phyloP scores from a whole-genome alignment of 1,284 basidiomycete genomes.

The Apiotrichum brassicae region DNA sequence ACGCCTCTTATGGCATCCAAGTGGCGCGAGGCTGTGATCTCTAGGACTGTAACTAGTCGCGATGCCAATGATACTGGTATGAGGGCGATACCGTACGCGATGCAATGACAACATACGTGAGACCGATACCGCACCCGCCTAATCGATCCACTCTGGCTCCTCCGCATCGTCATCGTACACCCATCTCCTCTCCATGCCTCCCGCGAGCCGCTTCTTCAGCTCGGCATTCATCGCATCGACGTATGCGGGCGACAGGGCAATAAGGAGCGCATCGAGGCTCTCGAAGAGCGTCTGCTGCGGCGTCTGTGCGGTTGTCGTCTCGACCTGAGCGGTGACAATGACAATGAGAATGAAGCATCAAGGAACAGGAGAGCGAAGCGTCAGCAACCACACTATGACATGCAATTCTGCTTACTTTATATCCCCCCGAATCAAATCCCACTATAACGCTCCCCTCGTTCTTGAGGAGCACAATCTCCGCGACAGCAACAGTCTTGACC shows the following conservation, averaged over 20 bases:
- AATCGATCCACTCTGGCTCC: constrained; percentile 18
- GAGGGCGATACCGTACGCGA: too few relatives aligned
- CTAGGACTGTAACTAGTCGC: too few relatives aligned
- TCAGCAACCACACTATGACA: neutral
- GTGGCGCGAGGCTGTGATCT: too few relatives aligned
- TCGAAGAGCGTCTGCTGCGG: constrained; percentile 30
- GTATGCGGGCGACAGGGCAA: constrained; percentile 33
- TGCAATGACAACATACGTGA: too few relatives aligned
- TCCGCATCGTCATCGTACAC: constrained; percentile 6
- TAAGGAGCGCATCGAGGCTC: constrained; percentile 36
- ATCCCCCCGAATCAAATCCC: constrained; percentile 29
- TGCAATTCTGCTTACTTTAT: constrained; percentile 25
- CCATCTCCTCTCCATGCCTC: constrained; percentile 1
- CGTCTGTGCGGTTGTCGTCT: constrained; percentile 4
- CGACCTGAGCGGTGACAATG: constrained; percentile 10
- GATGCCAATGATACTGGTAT: too few relatives aligned
- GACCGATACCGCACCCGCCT: neutral
- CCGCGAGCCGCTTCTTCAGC: constrained; percentile 30
- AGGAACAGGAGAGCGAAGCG: neutral
- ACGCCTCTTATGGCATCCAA: too few relatives aligned
- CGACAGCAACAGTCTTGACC: neutral
- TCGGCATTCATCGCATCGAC: constrained; percentile 35
- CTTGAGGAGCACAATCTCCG: constrained; percentile 18
- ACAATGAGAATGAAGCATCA: too few relatives aligned
- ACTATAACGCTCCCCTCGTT: constrained; percentile 22